A percentile compares a stretch with the other conserved stretches of the same genome.
These are phyloP conservation scores for Malus asiatica DNA, from an alignment of 306 rosid species.

Conservation along the genomic window DNA sequence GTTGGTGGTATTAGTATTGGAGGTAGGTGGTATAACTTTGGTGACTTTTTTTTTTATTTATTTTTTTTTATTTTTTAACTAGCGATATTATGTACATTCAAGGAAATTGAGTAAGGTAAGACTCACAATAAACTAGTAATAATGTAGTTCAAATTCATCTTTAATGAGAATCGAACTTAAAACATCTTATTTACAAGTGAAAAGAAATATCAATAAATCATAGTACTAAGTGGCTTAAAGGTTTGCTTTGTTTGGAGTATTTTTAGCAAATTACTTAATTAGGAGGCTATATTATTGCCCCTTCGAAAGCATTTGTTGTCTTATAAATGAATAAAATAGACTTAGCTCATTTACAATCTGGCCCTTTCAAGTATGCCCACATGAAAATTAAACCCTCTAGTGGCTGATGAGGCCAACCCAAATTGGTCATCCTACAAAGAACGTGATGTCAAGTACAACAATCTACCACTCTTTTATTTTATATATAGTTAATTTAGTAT, in stretches of 20 bases:
- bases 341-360: background rate
- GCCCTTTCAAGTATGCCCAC: background rate
- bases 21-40: slow-evolving; percentile 29
- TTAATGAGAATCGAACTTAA: no score
- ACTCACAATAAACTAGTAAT: fast-evolving
- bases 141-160: no score
- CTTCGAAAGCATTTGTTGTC: background rate
- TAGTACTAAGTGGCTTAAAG: background rate
- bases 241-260: background rate
- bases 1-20: background rate
- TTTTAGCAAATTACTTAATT: background rate
- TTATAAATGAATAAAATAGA: background rate
- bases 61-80: no score
- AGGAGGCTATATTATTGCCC: background rate
- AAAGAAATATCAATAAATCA: no score
- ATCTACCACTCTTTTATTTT: no score
- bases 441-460: no score
- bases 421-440: background rate
- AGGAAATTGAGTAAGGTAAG: fast-evolving
- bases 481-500: no score
- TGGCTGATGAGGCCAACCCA: background rate
- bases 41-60: background rate
- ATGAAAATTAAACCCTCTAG: background rate
- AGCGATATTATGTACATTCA: no score
- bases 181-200: fast-evolving